Evolutionary conservation across 371 early-diverging fungal genomes (phyloP).

Genomic region (Synchytrium microbalum): DNA sequence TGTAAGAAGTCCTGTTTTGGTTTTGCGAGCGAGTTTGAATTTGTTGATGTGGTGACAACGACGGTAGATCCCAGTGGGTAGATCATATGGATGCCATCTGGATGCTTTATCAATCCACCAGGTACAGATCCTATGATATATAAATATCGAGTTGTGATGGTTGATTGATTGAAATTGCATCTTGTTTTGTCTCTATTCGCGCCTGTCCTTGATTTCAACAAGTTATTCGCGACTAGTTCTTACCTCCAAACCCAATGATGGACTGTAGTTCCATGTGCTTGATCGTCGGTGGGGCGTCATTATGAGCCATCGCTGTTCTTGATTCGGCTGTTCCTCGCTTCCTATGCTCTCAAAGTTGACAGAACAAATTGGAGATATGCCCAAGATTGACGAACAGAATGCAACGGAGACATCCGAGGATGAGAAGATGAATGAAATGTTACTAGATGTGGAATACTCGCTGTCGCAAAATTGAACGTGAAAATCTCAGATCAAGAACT

Average conservation of each 20-base stretch:
- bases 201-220: too few species aligned
- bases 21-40: neutral
- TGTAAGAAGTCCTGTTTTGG: conserved; percentile 42
- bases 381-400: too few species aligned
- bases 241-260: conserved; percentile 45
- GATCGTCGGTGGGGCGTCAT: conserved; percentile 9
- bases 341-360: too few species aligned
- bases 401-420: too few species aligned
- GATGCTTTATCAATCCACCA: conserved; percentile 39
- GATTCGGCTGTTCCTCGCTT: too few species aligned
- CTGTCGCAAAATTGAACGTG: too few species aligned
- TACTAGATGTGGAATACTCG: too few species aligned
- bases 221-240: conserved; percentile 1
- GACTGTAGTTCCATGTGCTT: conserved; percentile 29
- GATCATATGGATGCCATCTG: conserved; percentile 38
- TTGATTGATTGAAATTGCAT: too few species aligned
- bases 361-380: too few species aligned
- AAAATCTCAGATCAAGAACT: too few species aligned
- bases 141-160: neutral
- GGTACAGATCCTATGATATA: conserved; percentile 31
- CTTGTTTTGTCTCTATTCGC: too few species aligned
- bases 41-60: conserved; percentile 28
- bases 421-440: too few species aligned
- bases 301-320: neutral
- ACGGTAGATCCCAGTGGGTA: conserved; percentile 47